phyloP scores from a whole-genome alignment of 2,329 filamentous ascomycete genomes.

The Rugonectria rugulosa region DNA sequence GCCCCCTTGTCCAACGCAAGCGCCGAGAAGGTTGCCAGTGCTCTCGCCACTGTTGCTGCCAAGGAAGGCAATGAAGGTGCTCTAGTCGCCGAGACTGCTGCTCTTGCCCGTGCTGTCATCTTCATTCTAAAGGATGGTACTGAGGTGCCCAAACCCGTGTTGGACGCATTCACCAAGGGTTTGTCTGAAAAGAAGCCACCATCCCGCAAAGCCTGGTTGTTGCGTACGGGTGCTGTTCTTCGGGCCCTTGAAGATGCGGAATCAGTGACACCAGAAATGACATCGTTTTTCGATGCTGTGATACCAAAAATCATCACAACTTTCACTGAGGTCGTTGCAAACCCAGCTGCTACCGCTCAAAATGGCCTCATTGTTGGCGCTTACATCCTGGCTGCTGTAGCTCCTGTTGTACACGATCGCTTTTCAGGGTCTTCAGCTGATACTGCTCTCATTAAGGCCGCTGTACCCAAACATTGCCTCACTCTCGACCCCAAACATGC shows the following conservation, averaged over 20 bases:
- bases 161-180: slow-evolving; percentile 81
- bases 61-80: slow-evolving; percentile 93
- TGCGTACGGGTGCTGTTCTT: slow-evolving; percentile 76
- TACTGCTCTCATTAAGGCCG: slow-evolving; percentile 61
- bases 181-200: slow-evolving; percentile 83
- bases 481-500: slow-evolving; percentile 81
- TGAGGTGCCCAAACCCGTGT: slow-evolving; percentile 69
- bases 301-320: slow-evolving; percentile 68
- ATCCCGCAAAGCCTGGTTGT: slow-evolving; percentile 80
- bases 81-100: slow-evolving; percentile 75
- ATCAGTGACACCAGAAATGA: slow-evolving; percentile 53
- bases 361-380: slow-evolving; percentile 82
- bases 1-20: slow-evolving; percentile 67
- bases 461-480: slow-evolving; percentile 71
- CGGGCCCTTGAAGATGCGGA: slow-evolving; percentile 59
- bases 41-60: slow-evolving; percentile 71
- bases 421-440: slow-evolving; percentile 60
- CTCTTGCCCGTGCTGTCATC: slow-evolving; percentile 71
- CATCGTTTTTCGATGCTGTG: slow-evolving; percentile 61
- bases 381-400: slow-evolving; percentile 75
- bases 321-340: slow-evolving; percentile 80
- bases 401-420: slow-evolving; percentile 60
- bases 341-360: slow-evolving; percentile 80
- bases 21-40: slow-evolving; percentile 71
- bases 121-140: slow-evolving; percentile 68